Evolutionary conservation across 2,329 filamentous ascomycete species (phyloP), one percentile per base, ranked within the genome.

Genomic region (Xylariales sp.): DNA sequence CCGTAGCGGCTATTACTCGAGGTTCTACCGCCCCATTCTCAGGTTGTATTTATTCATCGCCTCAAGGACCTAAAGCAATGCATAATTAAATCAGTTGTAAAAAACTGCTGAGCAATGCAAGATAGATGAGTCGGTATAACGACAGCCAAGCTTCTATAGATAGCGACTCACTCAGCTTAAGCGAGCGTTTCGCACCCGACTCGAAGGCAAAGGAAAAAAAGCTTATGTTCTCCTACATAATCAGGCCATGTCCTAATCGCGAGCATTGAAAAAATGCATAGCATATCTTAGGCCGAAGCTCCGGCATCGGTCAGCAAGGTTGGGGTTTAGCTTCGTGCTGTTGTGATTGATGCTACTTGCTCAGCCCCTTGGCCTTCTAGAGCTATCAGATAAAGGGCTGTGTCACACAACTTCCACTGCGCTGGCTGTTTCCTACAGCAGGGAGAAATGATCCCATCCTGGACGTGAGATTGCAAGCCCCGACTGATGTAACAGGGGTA

Each of bases 211-310:
- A 55, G n/a, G 30, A 28, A 43, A 43, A 43, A 50, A 32, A 62
- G 60, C 60, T 62, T 59, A 67, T 62, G 53, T 56, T 57, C 54
- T 23, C 54, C 53, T 41, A 23, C 45, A n/a, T 49, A 32, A 39
- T 32, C 32, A 54, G 48, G 32, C 41, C 56, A 59, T 18, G 9
- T 55, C 50, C 34, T 16, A 36, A 41, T 12, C 36, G 30, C 18
- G 6, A 43, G 34, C 43, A 55, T n/a, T n/a, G n/a, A n/a, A n/a
- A n/a, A n/a, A n/a, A n/a, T 34, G 61, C 43, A 28, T 48, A 52
- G 10, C 41, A 18, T 62, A 50, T 36, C 36, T 43, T 34, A 23
- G 23, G 16, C 41, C 50, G 36, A 54, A 39, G 10, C 57, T 65
- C 55, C 58, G 58, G 64, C 36, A 61, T 66, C 60, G 58, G 64